phyloP scores from a whole-genome alignment of 805 yeast species.

The Priceomyces melissophilus region DNA sequence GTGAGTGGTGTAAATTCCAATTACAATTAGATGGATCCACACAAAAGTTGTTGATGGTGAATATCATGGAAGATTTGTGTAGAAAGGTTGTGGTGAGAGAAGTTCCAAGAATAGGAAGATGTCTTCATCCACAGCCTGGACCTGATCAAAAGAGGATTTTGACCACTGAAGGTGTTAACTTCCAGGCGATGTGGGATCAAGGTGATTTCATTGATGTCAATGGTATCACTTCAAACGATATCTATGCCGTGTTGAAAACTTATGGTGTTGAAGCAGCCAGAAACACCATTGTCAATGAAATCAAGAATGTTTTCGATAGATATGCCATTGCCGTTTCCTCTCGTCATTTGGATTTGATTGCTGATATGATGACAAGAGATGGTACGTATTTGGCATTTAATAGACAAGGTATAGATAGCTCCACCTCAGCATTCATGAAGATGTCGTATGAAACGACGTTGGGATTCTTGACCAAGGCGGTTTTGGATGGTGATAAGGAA shows the following conservation, averaged over 20 bases:
- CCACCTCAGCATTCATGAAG: slow-evolving; percentile 94
- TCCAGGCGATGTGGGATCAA: slow-evolving; percentile 97
- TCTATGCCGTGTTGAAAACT: slow-evolving; percentile 81
- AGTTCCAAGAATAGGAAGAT: slow-evolving; percentile 86
- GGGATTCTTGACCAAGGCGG: slow-evolving; percentile 95
- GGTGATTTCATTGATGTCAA: slow-evolving; percentile 89
- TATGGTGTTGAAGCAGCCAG: slow-evolving; percentile 99
- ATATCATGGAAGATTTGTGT: slow-evolving; percentile 89
- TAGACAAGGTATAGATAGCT: slow-evolving; percentile 96
- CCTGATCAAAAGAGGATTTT: slow-evolving; percentile 67
- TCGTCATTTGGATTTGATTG: slow-evolving; percentile 94
- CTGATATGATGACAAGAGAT: slow-evolving; percentile 99
- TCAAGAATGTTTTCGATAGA: slow-evolving; percentile 91
- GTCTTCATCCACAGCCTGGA: slow-evolving; percentile 71
- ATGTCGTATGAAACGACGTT: slow-evolving; percentile 99
- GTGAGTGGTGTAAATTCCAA: slow-evolving; percentile 91
- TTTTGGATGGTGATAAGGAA: slow-evolving; percentile 86
- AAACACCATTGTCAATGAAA: slow-evolving; percentile 93
- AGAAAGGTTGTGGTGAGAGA: slow-evolving; percentile 90
- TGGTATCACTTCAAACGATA: slow-evolving; percentile 87
- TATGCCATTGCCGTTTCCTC: slow-evolving; percentile 91
- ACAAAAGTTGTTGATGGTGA: slow-evolving; percentile 94
- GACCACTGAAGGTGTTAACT: slow-evolving; percentile 97
- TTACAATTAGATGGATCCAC: slow-evolving; percentile 80
- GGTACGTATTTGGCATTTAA: slow-evolving; percentile 95